phyloP scores from a whole-genome alignment of 805 yeast species.

The Candida oleophila region DNA sequence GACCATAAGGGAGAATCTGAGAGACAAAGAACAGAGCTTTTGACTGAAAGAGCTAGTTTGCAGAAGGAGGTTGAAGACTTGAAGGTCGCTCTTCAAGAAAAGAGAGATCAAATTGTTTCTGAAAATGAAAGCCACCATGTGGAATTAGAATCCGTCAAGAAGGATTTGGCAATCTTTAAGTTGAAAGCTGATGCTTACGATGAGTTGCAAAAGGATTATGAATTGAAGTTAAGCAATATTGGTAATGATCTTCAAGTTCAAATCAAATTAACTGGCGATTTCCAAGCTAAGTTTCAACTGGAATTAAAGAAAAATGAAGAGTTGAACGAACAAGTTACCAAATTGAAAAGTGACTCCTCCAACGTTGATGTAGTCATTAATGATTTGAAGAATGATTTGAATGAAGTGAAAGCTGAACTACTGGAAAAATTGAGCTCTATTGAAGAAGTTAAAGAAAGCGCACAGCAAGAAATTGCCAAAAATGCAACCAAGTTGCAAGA shows the following conservation, averaged over 20 bases:
- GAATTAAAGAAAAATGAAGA: constrained; percentile 57
- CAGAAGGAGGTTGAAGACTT: constrained; percentile 17
- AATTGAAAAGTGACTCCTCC: constrained; percentile 15
- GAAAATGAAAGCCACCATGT: constrained; percentile 16
- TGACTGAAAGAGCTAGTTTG: constrained; percentile 15
- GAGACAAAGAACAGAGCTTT: constrained; percentile 19
- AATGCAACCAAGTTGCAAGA: constrained; percentile 51
- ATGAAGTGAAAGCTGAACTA: constrained; percentile 11
- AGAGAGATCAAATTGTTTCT: constrained; percentile 22
- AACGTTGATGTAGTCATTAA: constrained; percentile 13
- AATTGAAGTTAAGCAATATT: constrained; percentile 25
- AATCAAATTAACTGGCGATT: constrained; percentile 43
- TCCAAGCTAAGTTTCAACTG: constrained; percentile 53
- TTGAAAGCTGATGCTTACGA: constrained; percentile 36
- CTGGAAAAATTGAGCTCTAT: constrained; percentile 17
- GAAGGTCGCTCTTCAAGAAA: constrained; percentile 20
- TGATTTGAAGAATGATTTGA: constrained; percentile 11
- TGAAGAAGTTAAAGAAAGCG: constrained; percentile 18
- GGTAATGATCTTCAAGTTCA: constrained; percentile 40
- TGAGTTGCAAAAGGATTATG: constrained; percentile 29
- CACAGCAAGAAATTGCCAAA: constrained; percentile 37
- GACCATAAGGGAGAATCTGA: constrained; percentile 28
- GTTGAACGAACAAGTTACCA: constrained; percentile 34
- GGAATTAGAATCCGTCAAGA: constrained; percentile 26
- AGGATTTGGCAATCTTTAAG: constrained; percentile 19